Evolutionary conservation across 2,329 filamentous ascomycete species (phyloP).

Genomic region (Trichoderma sp.): DNA sequence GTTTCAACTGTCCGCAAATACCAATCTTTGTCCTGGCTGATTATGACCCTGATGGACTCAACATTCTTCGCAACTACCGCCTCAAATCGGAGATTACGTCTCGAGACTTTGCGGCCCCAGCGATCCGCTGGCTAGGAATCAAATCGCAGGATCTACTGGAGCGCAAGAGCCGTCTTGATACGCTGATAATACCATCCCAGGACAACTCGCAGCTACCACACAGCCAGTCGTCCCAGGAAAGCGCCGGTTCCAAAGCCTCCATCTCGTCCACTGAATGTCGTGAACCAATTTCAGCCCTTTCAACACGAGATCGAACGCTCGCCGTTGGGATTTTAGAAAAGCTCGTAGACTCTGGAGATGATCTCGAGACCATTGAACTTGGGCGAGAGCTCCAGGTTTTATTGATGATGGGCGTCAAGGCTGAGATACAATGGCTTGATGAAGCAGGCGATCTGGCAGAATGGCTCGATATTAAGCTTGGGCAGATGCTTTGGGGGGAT

Average conservation of each 20-base stretch:
- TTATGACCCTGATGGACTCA: conserved; percentile 72
- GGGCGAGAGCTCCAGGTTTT: conserved; percentile 64
- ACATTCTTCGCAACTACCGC: conserved; percentile 71
- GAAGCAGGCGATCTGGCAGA: conserved; percentile 46
- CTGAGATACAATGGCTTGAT: conserved; percentile 72
- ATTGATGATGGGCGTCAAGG: conserved; percentile 71
- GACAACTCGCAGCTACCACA: not conserved
- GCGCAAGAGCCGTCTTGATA: not conserved
- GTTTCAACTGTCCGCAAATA: conserved; percentile 44
- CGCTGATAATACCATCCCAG: not conserved
- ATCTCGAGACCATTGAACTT: conserved; percentile 38
- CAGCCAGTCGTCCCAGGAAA: conserved; percentile 18
- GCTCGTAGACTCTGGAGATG: conserved; percentile 29
- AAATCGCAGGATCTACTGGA: conserved; percentile 41
- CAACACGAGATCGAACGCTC: conserved; percentile 54
- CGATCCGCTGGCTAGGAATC: conserved; percentile 64
- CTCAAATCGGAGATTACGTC: conserved; percentile 61
- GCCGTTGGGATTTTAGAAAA: conserved; percentile 53
- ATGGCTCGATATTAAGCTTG: conserved; percentile 49
- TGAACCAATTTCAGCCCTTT: conserved; percentile 42
- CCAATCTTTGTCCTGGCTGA: conserved; percentile 66
- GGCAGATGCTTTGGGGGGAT: conserved; percentile 1
- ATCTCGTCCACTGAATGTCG: conserved; percentile 29
- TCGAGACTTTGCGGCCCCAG: conserved; percentile 55
- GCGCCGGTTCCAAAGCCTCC: conserved; percentile 10